Evolutionary conservation across 1,284 basidiomycete species (phyloP).

Genomic region (Clitocybe nebularis): DNA sequence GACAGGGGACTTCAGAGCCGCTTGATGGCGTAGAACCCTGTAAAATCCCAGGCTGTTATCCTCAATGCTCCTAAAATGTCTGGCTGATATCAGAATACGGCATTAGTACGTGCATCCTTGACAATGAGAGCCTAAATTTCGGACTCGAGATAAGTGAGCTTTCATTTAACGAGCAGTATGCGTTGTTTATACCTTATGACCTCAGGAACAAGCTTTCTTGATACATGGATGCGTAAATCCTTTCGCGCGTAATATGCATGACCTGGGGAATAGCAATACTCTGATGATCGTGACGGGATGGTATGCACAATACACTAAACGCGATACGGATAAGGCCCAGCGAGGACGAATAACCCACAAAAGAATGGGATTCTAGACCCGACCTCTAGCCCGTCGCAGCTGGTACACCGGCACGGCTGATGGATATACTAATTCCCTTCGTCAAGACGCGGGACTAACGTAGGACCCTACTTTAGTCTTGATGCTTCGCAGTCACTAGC

Average conservation of each 20-base stretch:
- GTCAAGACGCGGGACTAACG: too few species aligned
- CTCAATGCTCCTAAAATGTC: conserved; percentile 23
- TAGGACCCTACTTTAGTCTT: too few species aligned
- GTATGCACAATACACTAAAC: conserved; percentile 14
- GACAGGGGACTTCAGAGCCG: conserved; percentile 15
- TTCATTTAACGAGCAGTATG: too few species aligned
- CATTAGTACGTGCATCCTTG: conserved; percentile 19
- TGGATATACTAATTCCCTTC: too few species aligned
- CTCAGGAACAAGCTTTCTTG: too few species aligned
- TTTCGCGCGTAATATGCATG: conserved; percentile 24
- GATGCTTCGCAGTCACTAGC: too few species aligned
- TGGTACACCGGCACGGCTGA: too few species aligned
- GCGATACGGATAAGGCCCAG: conserved; percentile 19
- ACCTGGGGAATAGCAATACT: conserved; percentile 21
- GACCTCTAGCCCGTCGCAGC: too few species aligned
- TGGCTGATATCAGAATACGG: conserved; percentile 23
- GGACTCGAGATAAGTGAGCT: conserved; percentile 6
- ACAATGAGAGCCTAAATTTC: conserved; percentile 14
- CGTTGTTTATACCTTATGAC: too few species aligned
- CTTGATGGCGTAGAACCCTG: conserved; percentile 27
- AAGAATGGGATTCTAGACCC: too few species aligned
- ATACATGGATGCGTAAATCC: conserved; percentile 19
- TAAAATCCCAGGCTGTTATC: too few species aligned
- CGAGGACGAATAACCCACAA: too few species aligned
- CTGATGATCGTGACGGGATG: conserved; percentile 21